Evolutionary conservation across 1,284 basidiomycete genomes (phyloP).

Genomic region (Agaricales sp.): DNA sequence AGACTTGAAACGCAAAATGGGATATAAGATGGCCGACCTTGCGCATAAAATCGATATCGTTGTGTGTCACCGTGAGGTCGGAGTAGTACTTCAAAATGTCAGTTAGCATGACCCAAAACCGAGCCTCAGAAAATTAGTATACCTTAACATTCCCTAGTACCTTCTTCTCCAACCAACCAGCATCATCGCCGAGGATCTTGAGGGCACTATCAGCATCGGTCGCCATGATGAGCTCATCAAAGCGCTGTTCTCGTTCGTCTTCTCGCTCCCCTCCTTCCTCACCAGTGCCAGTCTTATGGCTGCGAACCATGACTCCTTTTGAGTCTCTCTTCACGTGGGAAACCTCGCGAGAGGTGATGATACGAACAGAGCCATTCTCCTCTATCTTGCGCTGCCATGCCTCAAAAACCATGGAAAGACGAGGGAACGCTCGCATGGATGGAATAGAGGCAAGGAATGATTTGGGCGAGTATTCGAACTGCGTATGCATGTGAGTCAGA

Average conservation of each 20-base stretch:
- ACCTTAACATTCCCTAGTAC: slow-evolving; percentile 49
- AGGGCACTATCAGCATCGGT: slow-evolving; percentile 50
- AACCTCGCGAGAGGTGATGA: slow-evolving; percentile 33
- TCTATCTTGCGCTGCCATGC: slow-evolving; percentile 34
- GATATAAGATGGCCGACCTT: slow-evolving; percentile 23
- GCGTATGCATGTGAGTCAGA: too few relatives aligned
- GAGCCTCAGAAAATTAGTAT: too few relatives aligned
- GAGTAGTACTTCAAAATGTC: slow-evolving; percentile 23
- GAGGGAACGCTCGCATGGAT: slow-evolving; percentile 27
- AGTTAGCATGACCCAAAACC: not conserved
- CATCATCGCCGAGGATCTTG: slow-evolving; percentile 41
- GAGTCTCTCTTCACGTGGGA: slow-evolving; percentile 21
- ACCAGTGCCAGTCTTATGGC: slow-evolving; percentile 16
- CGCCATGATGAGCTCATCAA: slow-evolving; percentile 55
- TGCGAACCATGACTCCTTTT: slow-evolving; percentile 15
- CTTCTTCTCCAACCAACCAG: slow-evolving; percentile 44
- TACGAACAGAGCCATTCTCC: slow-evolving; percentile 30
- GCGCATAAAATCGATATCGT: slow-evolving; percentile 43
- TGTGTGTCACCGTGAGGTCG: slow-evolving; percentile 53
- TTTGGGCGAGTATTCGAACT: slow-evolving; percentile 24
- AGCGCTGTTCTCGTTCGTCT: slow-evolving; percentile 30
- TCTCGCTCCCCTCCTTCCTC: slow-evolving; percentile 16
- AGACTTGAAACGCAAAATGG: not conserved
- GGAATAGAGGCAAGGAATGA: slow-evolving; percentile 29
- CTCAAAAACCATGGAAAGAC: slow-evolving; percentile 34